A percentile compares a stretch with the other conserved stretches of the same genome.
Conservation (phyloP, 2,329 filamentous ascomycete genomes). For the Aspergillus latus region DNA sequence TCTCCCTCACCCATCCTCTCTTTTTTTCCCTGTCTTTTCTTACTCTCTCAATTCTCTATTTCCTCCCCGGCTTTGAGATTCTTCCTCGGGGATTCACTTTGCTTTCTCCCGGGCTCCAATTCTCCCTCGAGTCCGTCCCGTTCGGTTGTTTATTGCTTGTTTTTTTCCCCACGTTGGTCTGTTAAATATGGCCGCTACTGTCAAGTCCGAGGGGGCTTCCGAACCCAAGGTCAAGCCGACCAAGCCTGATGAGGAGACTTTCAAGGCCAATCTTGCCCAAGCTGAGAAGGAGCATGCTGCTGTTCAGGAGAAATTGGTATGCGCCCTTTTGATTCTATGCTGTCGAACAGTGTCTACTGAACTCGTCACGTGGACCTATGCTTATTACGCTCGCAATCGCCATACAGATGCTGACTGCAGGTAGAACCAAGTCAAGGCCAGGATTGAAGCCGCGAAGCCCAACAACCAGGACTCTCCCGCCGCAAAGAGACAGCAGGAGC, state of each 20-base stretch:
- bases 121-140: conserved; percentile 3
- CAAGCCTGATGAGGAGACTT: conserved; percentile 83
- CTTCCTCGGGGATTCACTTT: conserved; percentile 6
- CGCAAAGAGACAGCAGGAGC: conserved; percentile 80
- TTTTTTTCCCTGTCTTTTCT: conserved; percentile 15
- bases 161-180: neutral
- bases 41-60: conserved; percentile 1
- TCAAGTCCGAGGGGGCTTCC: conserved; percentile 31
- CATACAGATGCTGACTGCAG: conserved; percentile 13
- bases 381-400: neutral
- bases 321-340: conserved; percentile 9
- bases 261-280: conserved; percentile 73
- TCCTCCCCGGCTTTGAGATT: conserved; percentile 13
- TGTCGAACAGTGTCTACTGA: conserved; percentile 1
- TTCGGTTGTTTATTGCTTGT: conserved; percentile 5
- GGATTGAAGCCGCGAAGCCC: conserved; percentile 79
- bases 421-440: conserved; percentile 85
- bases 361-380: conserved; percentile 3
- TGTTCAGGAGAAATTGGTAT: conserved; percentile 68
- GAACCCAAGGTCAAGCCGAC: conserved; percentile 63
- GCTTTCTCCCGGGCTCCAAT: conserved; percentile 3
- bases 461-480: conserved; percentile 79
- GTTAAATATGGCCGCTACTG: conserved; percentile 36
- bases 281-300: conserved; percentile 84
- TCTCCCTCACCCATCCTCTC: conserved; percentile 13